Base-by-base conservation (phyloP, 1,139 yeast genomes). In the Magnusiomyces ingens region DNA sequence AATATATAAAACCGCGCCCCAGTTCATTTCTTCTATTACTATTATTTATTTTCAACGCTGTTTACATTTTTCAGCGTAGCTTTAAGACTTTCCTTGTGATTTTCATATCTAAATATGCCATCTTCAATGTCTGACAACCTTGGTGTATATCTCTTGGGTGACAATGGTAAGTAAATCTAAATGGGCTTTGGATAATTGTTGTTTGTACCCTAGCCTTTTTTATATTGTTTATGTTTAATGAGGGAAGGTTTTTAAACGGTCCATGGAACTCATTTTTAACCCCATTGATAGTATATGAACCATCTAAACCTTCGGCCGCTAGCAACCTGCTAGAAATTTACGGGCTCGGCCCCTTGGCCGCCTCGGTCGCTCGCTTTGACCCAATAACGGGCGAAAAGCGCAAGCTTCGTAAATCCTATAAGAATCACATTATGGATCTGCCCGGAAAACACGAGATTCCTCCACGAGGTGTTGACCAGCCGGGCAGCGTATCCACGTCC, bases 381-480 rank as follows among this genome's bases (percentile, higher is more conserved):
- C 84, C 89, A 1, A 94, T 85, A 61, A 96, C 96, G 0, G 79
- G 93, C 0, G 90, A 87, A 63, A 96, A 96, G 50, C 90, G 89
- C 43, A 93, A 93, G 71, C 76, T 93, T 53, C 78, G 99, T 62
- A 93, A 93, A 69, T 88, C 96, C 0, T 93, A 91, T 71, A 93
- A 91, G 68, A 90, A 90, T 60, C 98, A 91, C 65, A 85, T 93
- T 17, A 76, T 78, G 38, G 97, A 91, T 62, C 73, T 93, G 40
- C 87, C 96, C 0, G 97, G 97, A 1, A 80, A 64, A 77, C 85
- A 52, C 68, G 82, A 54, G 73, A 86, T 55, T 72, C 82, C 68
- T 77, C 84, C 49, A 66, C 73, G 52, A 35, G 69, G 62, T 63
- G 65, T 64, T 60, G 63, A 51, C 55, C 63, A 29, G 38, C 71